Conservation (phyloP, 2,329 filamentous ascomycete species). For the Xylaria polymorpha region DNA sequence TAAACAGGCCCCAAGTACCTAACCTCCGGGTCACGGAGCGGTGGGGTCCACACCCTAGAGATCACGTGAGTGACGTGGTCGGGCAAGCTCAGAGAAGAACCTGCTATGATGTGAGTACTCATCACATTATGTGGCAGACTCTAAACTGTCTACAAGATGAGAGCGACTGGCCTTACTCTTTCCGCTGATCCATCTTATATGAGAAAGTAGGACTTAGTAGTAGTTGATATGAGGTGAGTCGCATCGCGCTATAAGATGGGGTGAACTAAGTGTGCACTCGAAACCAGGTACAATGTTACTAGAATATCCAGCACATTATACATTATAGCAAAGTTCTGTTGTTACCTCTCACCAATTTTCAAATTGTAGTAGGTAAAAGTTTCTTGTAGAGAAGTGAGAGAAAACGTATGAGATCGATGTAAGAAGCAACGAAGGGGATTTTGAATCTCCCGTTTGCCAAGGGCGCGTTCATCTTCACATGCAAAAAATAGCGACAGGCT, state of each 20-base stretch:
- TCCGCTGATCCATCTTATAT: neutral
- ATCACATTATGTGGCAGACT: neutral
- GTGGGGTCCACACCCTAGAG: no score
- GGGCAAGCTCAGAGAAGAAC: no score
- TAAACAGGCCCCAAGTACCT: no score
- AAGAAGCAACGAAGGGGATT: neutral
- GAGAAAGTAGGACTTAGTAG: neutral
- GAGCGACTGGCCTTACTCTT: neutral
- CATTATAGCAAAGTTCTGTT: no score
- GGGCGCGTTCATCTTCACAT: slow-evolving; percentile 27
- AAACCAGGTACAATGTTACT: no score
- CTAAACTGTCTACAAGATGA: neutral
- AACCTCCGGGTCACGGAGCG: no score
- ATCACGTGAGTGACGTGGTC: no score
- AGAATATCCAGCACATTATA: no score
- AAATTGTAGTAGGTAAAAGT: neutral
- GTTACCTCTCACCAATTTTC: no score
- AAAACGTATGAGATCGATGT: no score
- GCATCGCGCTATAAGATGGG: no score
- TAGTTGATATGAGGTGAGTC: neutral
- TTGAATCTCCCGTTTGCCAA: neutral
- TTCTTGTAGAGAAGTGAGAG: neutral
- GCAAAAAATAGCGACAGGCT: slow-evolving; percentile 18
- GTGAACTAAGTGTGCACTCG: no score
- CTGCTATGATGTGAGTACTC: neutral